Evolutionary conservation across 2,329 filamentous ascomycete species (phyloP), one percentile per base, ranked within the genome.

Genomic region (Fusarium hainanense): DNA sequence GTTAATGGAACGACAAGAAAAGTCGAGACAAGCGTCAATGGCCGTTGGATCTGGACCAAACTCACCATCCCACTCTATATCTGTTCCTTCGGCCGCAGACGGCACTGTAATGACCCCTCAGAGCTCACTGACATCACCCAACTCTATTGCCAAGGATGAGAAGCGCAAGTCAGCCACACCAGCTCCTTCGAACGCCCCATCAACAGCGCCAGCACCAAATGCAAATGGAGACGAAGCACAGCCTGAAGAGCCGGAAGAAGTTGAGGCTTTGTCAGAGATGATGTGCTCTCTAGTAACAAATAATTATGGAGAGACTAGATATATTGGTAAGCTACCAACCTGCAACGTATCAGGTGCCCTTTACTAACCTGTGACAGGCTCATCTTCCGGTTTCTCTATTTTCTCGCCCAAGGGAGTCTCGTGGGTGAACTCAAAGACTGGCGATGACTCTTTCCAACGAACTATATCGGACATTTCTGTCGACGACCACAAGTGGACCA

Each of bases 231-330:
- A 54, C 6, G 69, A 75, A 16, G 68, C 74, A 4, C 77, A 74
- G 18, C 75, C 77, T 27, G 71, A 71, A 43, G 70, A 72, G 8
- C 63, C 68, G 23, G 86, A 91, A 70, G 92, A 97, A 74, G 92
- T 97, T 2, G 94, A 97, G 78, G 90, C 90, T 3, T 82, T 99
- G 60, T 97, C 95, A 2, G 96, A 99, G 81, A 96, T 98, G 92
- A 98, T 99, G 96, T 98, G 95, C 80, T 98, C 94, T 4, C 83
- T 99, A 32, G 94, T 99, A 30, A 98, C 95, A 2, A 98, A 97
- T 77, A 94, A 95, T 74, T 92, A 89, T 68, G 96, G 96, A 57
- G 96, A 99, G 83, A 98, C 95, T 10, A 88, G 96, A 80, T 99
- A 97, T 78, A 97, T 98, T 73, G 96, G 93, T 94, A 85, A 54